Percentiles rank a stretch among this genome's conserved stretches.
phyloP scores from a whole-genome alignment of 2,329 filamentous ascomycete species.

The Microcyclospora tardicrescens region DNA sequence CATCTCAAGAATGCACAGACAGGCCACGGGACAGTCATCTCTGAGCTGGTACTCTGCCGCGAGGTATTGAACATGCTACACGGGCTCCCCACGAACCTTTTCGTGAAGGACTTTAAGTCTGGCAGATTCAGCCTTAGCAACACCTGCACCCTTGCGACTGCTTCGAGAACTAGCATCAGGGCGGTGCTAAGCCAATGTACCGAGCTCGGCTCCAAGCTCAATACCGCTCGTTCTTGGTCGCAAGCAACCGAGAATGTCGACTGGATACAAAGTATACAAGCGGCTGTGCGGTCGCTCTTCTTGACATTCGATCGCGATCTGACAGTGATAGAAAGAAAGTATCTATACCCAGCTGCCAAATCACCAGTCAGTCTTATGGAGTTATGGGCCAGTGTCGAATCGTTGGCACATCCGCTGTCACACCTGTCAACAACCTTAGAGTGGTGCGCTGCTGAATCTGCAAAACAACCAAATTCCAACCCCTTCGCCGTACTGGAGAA shows the following conservation, averaged over 20 bases:
- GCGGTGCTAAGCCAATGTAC: conserved; percentile 34
- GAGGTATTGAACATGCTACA: conserved; percentile 78
- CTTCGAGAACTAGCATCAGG: conserved; percentile 17
- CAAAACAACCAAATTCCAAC: conserved; percentile 29
- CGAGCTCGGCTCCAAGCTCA: conserved; percentile 35
- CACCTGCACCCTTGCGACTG: conserved; percentile 2
- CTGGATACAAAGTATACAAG: conserved; percentile 56
- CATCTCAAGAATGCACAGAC: no score
- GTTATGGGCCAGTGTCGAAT: conserved; percentile 45
- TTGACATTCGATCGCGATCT: conserved; percentile 45
- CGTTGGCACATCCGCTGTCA: conserved; percentile 42
- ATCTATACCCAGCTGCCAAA: conserved; percentile 42
- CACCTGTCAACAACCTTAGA: conserved; percentile 51
- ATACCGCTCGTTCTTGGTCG: conserved; percentile 37
- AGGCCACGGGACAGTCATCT: conserved; percentile 29
- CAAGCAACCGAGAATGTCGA: conserved; percentile 22
- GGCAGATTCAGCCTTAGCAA: conserved; percentile 10
- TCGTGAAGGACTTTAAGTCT: conserved; percentile 28
- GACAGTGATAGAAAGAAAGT: conserved; percentile 46
- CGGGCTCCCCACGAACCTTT: conserved; percentile 64
- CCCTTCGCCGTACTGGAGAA: conserved; percentile 66
- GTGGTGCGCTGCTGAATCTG: conserved; percentile 3
- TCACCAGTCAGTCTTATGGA: conserved; percentile 54
- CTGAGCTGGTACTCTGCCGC: conserved; percentile 60
- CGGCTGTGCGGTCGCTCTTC: conserved; percentile 47